Conservation (phyloP, 2,329 filamentous ascomycete genomes). For the Penicillium sp. region DNA sequence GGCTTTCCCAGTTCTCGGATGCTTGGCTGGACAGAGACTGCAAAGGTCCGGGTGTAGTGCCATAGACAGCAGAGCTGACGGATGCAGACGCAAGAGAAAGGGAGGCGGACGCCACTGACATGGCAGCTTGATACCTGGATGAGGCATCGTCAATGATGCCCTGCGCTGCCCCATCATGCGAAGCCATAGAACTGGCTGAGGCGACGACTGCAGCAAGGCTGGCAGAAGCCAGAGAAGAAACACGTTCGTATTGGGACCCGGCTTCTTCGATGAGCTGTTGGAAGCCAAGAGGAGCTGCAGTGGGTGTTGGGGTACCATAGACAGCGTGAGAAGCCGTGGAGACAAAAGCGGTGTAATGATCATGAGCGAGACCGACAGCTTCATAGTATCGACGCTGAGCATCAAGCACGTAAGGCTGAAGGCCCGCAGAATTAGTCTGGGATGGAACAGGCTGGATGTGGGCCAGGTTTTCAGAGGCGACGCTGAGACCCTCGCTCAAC, state of each 20-base stretch:
- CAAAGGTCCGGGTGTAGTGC: constrained; percentile 42
- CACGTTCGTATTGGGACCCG: constrained; percentile 36
- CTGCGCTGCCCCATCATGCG: constrained; percentile 37
- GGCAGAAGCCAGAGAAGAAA: constrained; percentile 40
- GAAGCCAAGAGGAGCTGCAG: constrained; percentile 28
- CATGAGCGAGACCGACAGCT: constrained; percentile 74
- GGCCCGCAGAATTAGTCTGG: constrained; percentile 59
- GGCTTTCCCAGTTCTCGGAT: constrained; percentile 63
- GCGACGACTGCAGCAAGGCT: constrained; percentile 41
- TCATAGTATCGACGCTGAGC: constrained; percentile 72
- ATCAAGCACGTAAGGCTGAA: constrained; percentile 59
- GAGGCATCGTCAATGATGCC: constrained; percentile 45
- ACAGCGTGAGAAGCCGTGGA: constrained; percentile 69
- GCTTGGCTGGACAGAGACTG: constrained; percentile 56
- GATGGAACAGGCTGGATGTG: constrained; percentile 67
- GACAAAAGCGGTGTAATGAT: constrained; percentile 74
- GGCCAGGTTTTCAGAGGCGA: constrained; percentile 70
- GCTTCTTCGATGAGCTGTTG: constrained; percentile 37
- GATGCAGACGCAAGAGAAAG: constrained; percentile 40
- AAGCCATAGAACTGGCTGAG: constrained; percentile 41
- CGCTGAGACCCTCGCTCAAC: constrained; percentile 67
- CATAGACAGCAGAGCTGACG: constrained; percentile 48
- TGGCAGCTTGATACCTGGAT: constrained; percentile 45
- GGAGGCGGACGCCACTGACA: constrained; percentile 46
- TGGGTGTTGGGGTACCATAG: constrained; percentile 60